Conservation (phyloP, 257 asterid genomes). For the Leptodermis oblonga region DNA sequence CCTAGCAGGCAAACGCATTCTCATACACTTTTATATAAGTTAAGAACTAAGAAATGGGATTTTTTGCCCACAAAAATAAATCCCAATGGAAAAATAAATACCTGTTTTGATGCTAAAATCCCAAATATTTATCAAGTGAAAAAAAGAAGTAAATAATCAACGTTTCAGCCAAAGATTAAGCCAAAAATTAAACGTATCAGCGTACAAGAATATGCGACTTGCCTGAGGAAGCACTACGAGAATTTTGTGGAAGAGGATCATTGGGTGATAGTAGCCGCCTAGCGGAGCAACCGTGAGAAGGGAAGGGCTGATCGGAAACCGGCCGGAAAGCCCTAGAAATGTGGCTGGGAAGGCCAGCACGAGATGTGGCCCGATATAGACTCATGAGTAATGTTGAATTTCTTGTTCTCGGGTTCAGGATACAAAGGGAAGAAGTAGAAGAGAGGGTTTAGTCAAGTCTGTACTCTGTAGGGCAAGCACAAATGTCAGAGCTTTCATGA, state of each 20-base stretch:
- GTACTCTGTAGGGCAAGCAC: too few species aligned
- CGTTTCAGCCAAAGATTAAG: not conserved
- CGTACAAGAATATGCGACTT: conserved; percentile 6
- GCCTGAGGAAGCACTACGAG: conserved; percentile 25
- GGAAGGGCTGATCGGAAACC: conserved; percentile 19
- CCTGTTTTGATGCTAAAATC: not conserved
- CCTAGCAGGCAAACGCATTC: too few species aligned
- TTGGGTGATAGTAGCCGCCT: not conserved
- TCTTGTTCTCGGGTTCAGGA: too few species aligned
- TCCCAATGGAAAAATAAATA: not conserved
- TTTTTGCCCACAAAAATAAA: not conserved
- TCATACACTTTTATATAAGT: too few species aligned
- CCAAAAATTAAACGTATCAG: not conserved
- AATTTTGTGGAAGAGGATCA: not conserved
- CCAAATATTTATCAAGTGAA: not conserved
- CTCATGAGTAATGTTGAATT: conserved; percentile 19
- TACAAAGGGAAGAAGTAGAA: too few species aligned
- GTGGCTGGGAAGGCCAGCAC: conserved; percentile 23
- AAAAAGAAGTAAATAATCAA: not conserved
- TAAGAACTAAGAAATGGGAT: too few species aligned
- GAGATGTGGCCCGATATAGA: conserved; percentile 12
- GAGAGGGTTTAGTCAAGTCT: too few species aligned
- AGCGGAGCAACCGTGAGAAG: conserved; percentile 14
- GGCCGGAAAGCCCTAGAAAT: conserved; percentile 26
- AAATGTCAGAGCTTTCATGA: too few species aligned